Evolutionary conservation across 2,329 filamentous ascomycete species (phyloP).

Genomic region (Sphaerulina populicola): DNA sequence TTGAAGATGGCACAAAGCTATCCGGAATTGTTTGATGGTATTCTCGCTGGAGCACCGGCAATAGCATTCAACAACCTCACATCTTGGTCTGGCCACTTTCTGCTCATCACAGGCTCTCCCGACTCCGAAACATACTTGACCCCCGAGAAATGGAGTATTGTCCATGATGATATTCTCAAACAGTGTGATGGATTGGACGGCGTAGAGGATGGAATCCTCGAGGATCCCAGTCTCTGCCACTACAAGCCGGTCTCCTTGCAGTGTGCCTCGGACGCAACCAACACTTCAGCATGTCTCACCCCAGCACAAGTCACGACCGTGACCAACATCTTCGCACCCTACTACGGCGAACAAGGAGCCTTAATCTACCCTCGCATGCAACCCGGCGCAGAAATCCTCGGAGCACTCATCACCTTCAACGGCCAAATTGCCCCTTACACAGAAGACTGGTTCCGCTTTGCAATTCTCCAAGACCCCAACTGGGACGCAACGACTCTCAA

Average conservation of each 20-base stretch:
- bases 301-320: conserved; percentile 37
- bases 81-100: conserved; percentile 38
- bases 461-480: conserved; percentile 39
- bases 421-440: conserved; percentile 39
- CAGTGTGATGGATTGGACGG: conserved; percentile 45
- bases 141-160: conserved; percentile 33
- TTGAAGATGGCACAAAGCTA: conserved; percentile 40
- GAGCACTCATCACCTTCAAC: conserved; percentile 32
- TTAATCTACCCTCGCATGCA: conserved; percentile 45
- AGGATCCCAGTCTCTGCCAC: conserved; percentile 38
- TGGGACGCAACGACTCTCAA: conserved; percentile 37
- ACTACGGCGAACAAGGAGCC: conserved; percentile 36
- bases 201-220: conserved; percentile 40
- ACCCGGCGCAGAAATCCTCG: conserved; percentile 39
- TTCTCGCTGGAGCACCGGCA: conserved; percentile 40
- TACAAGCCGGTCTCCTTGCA: conserved; percentile 36
- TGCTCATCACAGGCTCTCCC: conserved; percentile 33
- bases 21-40: conserved; percentile 42
- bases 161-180: conserved; percentile 37
- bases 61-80: conserved; percentile 37
- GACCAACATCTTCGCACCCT: conserved; percentile 34
- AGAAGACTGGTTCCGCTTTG: conserved; percentile 44
- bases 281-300: conserved; percentile 38
- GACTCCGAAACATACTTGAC: conserved; percentile 36
- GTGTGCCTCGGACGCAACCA: conserved; percentile 30